Evolutionary conservation across 768 basidiomycete species (phyloP).

Genomic region (Polyporus arcularius): DNA sequence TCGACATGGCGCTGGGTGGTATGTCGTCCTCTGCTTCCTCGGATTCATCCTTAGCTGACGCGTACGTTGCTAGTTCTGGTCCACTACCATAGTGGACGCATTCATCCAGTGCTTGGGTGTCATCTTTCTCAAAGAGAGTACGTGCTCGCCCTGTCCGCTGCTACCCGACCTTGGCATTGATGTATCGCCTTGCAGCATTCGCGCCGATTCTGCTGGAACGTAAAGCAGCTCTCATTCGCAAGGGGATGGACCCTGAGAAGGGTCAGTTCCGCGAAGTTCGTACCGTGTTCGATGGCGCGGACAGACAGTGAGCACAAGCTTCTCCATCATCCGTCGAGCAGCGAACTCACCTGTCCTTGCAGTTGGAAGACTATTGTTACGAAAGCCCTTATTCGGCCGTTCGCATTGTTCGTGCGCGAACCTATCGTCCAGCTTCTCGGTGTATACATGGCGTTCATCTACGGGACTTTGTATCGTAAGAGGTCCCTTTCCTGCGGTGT

Average conservation of each 20-base stretch:
- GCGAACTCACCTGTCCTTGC: not conserved
- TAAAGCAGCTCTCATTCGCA: constrained; percentile 51
- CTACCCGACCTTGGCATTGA: constrained; percentile 13
- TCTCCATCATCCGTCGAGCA: not conserved
- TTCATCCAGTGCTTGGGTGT: constrained; percentile 56
- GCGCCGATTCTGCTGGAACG: constrained; percentile 41
- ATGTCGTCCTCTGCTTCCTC: constrained; percentile 25
- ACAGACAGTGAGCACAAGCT: constrained; percentile 40
- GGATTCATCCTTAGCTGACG: not conserved
- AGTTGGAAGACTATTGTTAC: constrained; percentile 57
- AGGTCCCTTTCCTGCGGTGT: not conserved
- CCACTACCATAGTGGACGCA: constrained; percentile 59
- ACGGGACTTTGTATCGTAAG: constrained; percentile 60
- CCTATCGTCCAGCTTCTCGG: constrained; percentile 67
- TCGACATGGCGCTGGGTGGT: constrained; percentile 77
- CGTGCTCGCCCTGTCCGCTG: constrained; percentile 22
- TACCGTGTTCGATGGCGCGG: constrained; percentile 49
- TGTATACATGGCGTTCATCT: constrained; percentile 68
- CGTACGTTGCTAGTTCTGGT: constrained; percentile 54
- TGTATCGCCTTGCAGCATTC: constrained; percentile 25
- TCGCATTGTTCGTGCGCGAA: constrained; percentile 57
- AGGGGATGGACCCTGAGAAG: constrained; percentile 50
- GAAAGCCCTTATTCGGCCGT: constrained; percentile 62
- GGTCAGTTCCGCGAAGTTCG: constrained; percentile 38
- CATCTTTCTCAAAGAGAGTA: constrained; percentile 63